Conservation (phyloP, 2,329 filamentous ascomycete species). For the Colletotrichum lini region DNA sequence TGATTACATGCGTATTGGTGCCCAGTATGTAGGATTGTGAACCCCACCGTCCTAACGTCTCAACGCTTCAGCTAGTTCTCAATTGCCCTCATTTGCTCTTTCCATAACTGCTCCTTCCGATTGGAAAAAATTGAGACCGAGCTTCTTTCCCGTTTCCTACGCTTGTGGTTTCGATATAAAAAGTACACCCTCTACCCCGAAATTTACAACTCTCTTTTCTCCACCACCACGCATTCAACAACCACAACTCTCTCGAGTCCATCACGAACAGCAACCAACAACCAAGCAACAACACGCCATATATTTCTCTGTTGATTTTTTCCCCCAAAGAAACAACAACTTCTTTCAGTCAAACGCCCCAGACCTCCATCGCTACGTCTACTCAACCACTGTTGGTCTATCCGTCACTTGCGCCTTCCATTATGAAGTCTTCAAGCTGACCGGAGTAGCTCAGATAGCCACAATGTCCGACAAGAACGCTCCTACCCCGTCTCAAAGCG, state of each 20-base stretch:
- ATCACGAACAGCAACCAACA: neutral
- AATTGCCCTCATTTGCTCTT: neutral
- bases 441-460: neutral
- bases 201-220: neutral
- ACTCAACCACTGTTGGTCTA: neutral
- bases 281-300: neutral
- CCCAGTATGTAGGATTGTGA: neutral
- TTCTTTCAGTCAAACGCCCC: fast-evolving
- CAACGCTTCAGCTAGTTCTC: neutral
- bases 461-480: conserved; percentile 50
- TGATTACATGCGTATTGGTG: neutral
- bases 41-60: neutral
- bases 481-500: conserved; percentile 54
- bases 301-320: fast-evolving
- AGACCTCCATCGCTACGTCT: neutral
- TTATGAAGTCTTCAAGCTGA: neutral
- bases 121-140: no score
- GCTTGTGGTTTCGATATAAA: neutral
- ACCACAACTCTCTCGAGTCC: neutral
- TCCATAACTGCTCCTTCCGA: neutral
- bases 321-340: fast-evolving
- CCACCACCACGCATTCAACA: neutral
- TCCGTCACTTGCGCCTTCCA: neutral
- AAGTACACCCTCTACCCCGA: no score
- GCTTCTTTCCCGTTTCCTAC: neutral